Conservation (phyloP, 1,284 basidiomycete species). For the Puccinia novopanici region DNA sequence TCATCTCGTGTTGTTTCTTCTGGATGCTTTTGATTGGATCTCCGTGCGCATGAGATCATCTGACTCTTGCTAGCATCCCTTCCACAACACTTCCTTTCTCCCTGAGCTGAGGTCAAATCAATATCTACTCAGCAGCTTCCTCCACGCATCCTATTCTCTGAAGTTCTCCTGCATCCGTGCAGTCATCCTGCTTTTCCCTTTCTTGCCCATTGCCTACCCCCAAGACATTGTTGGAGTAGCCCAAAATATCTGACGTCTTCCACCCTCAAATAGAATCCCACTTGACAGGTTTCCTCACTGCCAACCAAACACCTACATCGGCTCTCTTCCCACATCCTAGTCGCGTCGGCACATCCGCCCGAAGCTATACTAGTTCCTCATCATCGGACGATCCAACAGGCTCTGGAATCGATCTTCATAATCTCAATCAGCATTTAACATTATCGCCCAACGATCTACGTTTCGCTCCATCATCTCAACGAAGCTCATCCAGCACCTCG, state of each 20-base stretch:
- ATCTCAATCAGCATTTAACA: neutral
- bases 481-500: neutral
- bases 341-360: neutral
- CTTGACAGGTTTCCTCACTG: conserved; percentile 4
- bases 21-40: conserved; percentile 4
- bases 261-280: no score
- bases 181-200: neutral
- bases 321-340: neutral
- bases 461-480: neutral
- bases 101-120: neutral
- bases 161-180: no score
- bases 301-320: neutral
- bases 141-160: neutral
- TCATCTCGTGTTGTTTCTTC: neutral
- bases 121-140: conserved; percentile 12
- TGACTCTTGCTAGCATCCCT: neutral
- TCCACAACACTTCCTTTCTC: neutral
- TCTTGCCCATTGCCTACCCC: neutral
- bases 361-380: neutral
- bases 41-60: conserved; percentile 11
- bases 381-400: neutral
- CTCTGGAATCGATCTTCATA: conserved; percentile 1
- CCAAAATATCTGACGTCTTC: neutral
- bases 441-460: neutral
- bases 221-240: neutral